Conservation (phyloP, 2,329 filamentous ascomycete genomes). For the Aspergillus terreus region DNA sequence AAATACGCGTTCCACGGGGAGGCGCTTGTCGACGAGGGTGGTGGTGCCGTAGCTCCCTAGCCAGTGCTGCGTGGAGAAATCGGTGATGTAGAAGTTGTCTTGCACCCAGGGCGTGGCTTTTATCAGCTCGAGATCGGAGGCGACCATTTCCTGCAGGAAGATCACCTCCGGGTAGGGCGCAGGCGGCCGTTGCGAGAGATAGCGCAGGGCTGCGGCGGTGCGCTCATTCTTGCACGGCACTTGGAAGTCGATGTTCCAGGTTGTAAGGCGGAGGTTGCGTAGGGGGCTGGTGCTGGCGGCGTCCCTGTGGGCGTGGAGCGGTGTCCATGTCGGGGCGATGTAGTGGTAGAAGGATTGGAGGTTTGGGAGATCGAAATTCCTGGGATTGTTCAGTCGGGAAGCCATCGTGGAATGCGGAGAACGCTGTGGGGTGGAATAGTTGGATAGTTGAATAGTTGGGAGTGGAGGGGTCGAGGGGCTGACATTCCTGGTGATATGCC, state of each 20-base stretch:
- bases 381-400: not conserved
- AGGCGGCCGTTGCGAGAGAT: slow-evolving; percentile 29
- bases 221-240: slow-evolving; percentile 34
- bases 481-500: not conserved
- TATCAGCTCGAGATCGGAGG: slow-evolving; percentile 45
- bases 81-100: slow-evolving; percentile 47
- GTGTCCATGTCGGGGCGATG: slow-evolving; percentile 1
- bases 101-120: slow-evolving; percentile 46
- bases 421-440: not conserved
- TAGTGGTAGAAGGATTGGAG: slow-evolving; percentile 7
- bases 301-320: not conserved
- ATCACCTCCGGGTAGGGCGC: slow-evolving; percentile 36
- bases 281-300: not conserved
- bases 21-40: slow-evolving; percentile 48
- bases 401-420: not conserved
- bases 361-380: not conserved
- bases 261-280: slow-evolving; percentile 32
- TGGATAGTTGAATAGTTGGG: not conserved
- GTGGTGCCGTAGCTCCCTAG: slow-evolving; percentile 50
- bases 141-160: slow-evolving; percentile 53
- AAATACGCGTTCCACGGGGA: slow-evolving; percentile 46
- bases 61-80: slow-evolving; percentile 45
- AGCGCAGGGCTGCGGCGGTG: slow-evolving; percentile 39
- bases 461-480: not conserved
- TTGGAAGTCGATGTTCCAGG: slow-evolving; percentile 51